Conservation (phyloP, 225 moss, liverwort and hornwort genomes). For the Physcomitrellopsis africana region DNA sequence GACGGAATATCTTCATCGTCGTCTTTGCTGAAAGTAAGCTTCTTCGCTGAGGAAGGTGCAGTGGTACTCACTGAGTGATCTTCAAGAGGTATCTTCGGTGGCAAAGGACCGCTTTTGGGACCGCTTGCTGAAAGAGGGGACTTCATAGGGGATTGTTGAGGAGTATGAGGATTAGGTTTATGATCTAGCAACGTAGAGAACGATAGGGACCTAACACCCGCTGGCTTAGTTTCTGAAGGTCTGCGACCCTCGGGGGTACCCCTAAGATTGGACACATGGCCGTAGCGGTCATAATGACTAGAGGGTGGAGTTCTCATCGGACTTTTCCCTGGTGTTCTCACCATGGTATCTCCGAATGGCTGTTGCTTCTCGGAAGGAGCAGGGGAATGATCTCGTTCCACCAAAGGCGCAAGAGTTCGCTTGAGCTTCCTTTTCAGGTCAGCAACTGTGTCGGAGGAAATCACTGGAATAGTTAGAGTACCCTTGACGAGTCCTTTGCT, state of each 20-base stretch:
- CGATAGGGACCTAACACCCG: conserved; percentile 51
- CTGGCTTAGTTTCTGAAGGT: conserved; percentile 46
- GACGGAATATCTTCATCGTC: conserved; percentile 9
- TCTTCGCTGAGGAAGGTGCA: conserved; percentile 41
- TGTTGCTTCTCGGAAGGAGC: conserved; percentile 27
- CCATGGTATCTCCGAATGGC: conserved; percentile 58
- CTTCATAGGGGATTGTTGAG: conserved; percentile 37
- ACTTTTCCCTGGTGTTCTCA: conserved; percentile 47
- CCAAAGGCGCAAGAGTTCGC: conserved; percentile 81
- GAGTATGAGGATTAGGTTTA: conserved; percentile 46
- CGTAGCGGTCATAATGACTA: conserved; percentile 29
- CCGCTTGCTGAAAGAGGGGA: conserved; percentile 45
- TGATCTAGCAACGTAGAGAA: conserved; percentile 54
- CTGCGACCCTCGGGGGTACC: conserved; percentile 39
- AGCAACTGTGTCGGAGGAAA: conserved; percentile 76
- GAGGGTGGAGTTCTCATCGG: conserved; percentile 51
- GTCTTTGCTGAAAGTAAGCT: conserved; percentile 42
- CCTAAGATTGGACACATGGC: neutral
- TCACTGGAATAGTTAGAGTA: conserved; percentile 82
- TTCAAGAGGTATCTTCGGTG: conserved; percentile 43
- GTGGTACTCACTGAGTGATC: conserved; percentile 9
- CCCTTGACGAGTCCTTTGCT: conserved; percentile 79
- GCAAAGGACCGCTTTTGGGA: conserved; percentile 47
- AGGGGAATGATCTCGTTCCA: conserved; percentile 61
- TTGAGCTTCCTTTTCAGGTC: conserved; percentile 86